Percentiles rank a stretch among this genome's conserved stretches.
Conservation (phyloP, 2,329 filamentous ascomycete species). For the Alternaria arborescens region DNA sequence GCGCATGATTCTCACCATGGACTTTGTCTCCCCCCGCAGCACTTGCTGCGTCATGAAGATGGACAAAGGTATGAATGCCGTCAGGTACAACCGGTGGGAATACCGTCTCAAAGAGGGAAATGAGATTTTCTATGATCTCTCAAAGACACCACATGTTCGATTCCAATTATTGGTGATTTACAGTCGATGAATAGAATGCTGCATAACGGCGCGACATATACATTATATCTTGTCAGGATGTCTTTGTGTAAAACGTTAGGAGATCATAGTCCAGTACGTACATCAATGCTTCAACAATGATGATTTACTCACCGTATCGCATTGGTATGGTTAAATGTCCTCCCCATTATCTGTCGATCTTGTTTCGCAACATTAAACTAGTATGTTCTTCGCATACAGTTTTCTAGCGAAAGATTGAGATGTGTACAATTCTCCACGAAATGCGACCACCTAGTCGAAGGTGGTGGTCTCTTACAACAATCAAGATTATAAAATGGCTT, state of each 20-base stretch:
- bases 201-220: not conserved
- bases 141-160: not conserved
- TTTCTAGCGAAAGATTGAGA: not conserved
- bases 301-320: not conserved
- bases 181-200: not conserved
- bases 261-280: not conserved
- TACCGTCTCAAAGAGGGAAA: not conserved
- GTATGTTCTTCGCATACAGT: not conserved
- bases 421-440: not conserved
- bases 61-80: not conserved
- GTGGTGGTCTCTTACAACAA: not conserved
- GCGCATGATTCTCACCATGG: not conserved
- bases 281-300: not conserved
- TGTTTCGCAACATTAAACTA: not conserved
- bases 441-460: not conserved
- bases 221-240: not conserved
- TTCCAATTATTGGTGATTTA: not conserved
- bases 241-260: not conserved
- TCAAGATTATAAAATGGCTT: not conserved
- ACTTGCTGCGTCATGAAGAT: not conserved
- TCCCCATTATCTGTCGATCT: not conserved
- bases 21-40: not conserved
- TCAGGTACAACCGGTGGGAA: not conserved
- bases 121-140: not conserved
- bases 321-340: not conserved